Evolutionary conservation across 306 rosid species (phyloP).

Genomic region (Acacia melanoxylon): DNA sequence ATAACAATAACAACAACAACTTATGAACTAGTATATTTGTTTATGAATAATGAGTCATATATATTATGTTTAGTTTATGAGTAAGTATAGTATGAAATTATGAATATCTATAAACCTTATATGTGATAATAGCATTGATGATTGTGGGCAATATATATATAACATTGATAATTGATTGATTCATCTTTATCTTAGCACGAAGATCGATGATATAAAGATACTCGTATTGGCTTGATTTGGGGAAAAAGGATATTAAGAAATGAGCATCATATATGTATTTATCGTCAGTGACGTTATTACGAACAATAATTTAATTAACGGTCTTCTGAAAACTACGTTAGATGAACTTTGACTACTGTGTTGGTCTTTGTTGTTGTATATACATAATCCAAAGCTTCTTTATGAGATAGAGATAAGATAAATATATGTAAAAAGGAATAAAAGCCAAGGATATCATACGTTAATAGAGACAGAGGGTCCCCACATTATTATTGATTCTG

Average conservation of each 20-base stretch:
- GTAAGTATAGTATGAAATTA: no score
- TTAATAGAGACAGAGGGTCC: constrained; percentile 8
- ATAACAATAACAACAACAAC: no score
- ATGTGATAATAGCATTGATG: no score
- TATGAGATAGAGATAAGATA: neutral
- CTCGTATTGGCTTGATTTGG: neutral
- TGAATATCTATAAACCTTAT: no score
- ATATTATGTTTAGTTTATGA: no score
- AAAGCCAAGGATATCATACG: constrained; percentile 26
- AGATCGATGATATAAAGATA: neutral
- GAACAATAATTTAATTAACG: neutral
- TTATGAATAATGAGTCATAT: no score
- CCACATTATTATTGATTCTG: neutral
- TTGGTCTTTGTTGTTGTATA: constrained; percentile 34
- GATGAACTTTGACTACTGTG: neutral
- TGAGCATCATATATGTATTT: neutral
- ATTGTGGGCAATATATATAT: no score
- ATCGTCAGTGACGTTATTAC: neutral
- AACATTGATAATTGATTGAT: neutral
- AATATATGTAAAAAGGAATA: constrained; percentile 15
- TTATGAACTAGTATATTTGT: no score
- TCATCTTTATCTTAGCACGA: neutral
- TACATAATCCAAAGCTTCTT: constrained; percentile 27
- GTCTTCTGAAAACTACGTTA: neutral
- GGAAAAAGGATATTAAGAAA: neutral